phyloP scores from a whole-genome alignment of 2,329 filamentous ascomycete species.

The Aspergillus sp. region DNA sequence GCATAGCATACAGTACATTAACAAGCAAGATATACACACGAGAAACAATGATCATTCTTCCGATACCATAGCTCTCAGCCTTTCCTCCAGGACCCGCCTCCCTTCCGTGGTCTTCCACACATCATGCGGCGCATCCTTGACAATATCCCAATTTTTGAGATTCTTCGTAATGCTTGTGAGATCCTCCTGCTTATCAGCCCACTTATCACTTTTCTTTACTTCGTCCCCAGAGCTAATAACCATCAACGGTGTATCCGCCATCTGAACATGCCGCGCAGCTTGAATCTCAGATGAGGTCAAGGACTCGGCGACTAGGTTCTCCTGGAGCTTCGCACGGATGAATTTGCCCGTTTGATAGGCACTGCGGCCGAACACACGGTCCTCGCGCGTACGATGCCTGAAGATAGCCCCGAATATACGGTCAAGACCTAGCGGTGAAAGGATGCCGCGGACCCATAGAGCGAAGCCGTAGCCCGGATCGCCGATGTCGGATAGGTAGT shows the following conservation, averaged over 20 bases:
- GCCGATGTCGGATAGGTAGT: constrained; percentile 68
- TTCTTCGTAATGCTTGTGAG: constrained; percentile 77
- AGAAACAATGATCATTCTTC: constrained; percentile 9
- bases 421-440: constrained; percentile 84
- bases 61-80: constrained; percentile 66
- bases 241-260: constrained; percentile 70
- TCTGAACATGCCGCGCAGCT: constrained; percentile 77
- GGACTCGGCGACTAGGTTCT: constrained; percentile 82
- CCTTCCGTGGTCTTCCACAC: constrained; percentile 80
- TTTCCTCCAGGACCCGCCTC: constrained; percentile 72
- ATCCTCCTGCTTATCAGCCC: constrained; percentile 84
- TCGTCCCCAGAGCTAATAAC: constrained; percentile 79
- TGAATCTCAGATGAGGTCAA: constrained; percentile 80
- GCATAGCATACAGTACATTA: too few relatives aligned
- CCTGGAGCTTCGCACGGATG: constrained; percentile 89
- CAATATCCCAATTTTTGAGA: constrained; percentile 80
- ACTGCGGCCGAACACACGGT: constrained; percentile 79
- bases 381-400: constrained; percentile 73
- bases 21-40: not conserved
- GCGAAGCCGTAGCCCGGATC: constrained; percentile 71
- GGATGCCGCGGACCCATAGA: constrained; percentile 80
- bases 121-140: constrained; percentile 78
- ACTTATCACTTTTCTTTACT: constrained; percentile 65
- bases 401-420: constrained; percentile 78
- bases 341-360: constrained; percentile 78